Evolutionary conservation across 2,329 filamentous ascomycete genomes (phyloP).

Genomic region (Leptodontidium sp.): DNA sequence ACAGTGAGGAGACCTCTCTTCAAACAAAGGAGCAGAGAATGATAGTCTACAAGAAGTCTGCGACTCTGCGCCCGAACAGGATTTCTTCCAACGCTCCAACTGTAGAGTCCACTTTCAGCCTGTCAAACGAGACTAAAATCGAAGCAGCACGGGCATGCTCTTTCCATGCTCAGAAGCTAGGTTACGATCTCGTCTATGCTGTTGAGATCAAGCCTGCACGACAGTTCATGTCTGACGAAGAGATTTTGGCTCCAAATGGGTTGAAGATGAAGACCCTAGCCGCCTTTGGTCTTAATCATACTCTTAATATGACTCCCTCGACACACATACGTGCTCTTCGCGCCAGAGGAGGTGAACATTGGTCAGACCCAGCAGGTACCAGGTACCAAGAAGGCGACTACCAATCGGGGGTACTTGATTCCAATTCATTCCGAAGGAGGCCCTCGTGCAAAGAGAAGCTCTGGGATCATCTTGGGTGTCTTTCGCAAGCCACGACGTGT

Average conservation of each 20-base stretch:
- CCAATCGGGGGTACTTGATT: constrained; percentile 30
- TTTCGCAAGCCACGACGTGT: constrained; percentile 25
- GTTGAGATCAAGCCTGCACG: constrained; percentile 32
- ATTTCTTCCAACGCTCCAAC: not conserved
- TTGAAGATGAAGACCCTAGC: constrained; percentile 41
- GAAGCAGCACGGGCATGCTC: constrained; percentile 42
- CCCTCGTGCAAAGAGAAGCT: constrained; percentile 18
- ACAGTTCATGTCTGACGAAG: constrained; percentile 35
- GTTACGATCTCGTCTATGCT: constrained; percentile 46
- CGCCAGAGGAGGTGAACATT: constrained; percentile 24
- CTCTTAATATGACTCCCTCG: constrained; percentile 35
- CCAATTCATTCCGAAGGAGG: constrained; percentile 23
- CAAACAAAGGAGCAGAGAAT: not conserved
- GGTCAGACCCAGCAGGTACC: constrained; percentile 8
- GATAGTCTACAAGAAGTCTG: not conserved
- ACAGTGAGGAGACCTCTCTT: not conserved
- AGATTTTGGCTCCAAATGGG: constrained; percentile 32
- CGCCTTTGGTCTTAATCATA: constrained; percentile 40
- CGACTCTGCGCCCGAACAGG: not conserved
- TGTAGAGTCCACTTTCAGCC: not conserved
- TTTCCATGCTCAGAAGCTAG: constrained; percentile 39
- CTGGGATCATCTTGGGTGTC: constrained; percentile 37
- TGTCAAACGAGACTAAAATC: not conserved
- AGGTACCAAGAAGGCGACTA: constrained; percentile 22
- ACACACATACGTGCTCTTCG: constrained; percentile 43